Conservation (phyloP, 192 early-diverging fungal genomes). For the Coemansia sp. region DNA sequence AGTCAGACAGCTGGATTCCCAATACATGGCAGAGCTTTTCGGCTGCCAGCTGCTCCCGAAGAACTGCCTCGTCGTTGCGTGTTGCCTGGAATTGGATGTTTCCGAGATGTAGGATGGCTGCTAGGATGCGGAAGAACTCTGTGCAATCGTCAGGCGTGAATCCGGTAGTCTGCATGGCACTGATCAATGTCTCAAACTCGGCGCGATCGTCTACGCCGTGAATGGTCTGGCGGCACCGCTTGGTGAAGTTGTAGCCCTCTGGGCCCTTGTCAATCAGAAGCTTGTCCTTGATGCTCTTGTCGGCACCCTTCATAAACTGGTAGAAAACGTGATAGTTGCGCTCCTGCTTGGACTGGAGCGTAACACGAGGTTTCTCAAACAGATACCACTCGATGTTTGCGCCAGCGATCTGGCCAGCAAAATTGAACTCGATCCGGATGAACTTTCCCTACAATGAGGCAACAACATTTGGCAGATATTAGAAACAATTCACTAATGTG, state of each 20-base stretch:
- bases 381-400: slow-evolving; percentile 98
- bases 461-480: slow-evolving; percentile 14
- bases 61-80: slow-evolving; percentile 84
- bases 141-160: slow-evolving; percentile 74
- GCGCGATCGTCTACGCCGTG: slow-evolving; percentile 88
- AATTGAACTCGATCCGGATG: slow-evolving; percentile 96
- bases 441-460: slow-evolving; percentile 78
- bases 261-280: slow-evolving; percentile 75
- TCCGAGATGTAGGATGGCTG: slow-evolving; percentile 89
- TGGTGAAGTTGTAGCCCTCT: slow-evolving; percentile 83
- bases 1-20: slow-evolving; percentile 84
- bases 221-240: slow-evolving; percentile 82
- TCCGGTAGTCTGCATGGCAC: slow-evolving; percentile 82
- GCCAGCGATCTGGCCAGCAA: slow-evolving; percentile 81
- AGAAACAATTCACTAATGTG: not conserved
- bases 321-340: slow-evolving; percentile 98
- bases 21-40: slow-evolving; percentile 95
- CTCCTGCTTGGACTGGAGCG: slow-evolving; percentile 87
- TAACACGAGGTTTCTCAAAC: slow-evolving; percentile 95
- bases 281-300: slow-evolving; percentile 67
- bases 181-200: slow-evolving; percentile 74
- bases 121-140: slow-evolving; percentile 80
- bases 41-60: slow-evolving; percentile 69
- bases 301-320: slow-evolving; percentile 90
- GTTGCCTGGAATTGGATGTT: slow-evolving; percentile 83